Conservation (phyloP, 257 asterid genomes). For the Nicotiana undulata region DNA sequence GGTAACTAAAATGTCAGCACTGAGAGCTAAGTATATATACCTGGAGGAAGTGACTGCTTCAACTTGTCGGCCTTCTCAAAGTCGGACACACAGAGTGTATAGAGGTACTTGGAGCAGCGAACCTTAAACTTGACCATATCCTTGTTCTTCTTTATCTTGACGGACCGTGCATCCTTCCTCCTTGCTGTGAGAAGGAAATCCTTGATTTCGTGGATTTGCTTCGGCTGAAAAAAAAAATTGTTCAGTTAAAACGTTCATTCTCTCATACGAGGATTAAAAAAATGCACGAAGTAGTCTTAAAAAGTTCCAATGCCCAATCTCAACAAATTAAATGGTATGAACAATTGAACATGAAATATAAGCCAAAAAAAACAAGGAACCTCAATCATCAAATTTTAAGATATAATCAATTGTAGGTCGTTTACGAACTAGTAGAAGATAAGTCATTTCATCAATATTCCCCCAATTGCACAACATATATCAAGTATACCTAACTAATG, state of each 20-base stretch:
- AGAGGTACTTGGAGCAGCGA: constrained; percentile 27
- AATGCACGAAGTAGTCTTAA: neutral
- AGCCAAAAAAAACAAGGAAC: neutral
- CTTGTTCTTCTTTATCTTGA: constrained; percentile 30
- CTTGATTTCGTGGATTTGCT: constrained; percentile 28
- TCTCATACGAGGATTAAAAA: too few relatives aligned
- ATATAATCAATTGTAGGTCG: too few relatives aligned
- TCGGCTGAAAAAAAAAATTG: neutral
- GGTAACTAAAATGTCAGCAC: neutral
- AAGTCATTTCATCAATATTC: too few relatives aligned
- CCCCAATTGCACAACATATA: too few relatives aligned
- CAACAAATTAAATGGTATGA: neutral
- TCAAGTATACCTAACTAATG: too few relatives aligned
- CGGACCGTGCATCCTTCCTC: constrained; percentile 23
- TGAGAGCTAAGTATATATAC: neutral
- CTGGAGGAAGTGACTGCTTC: constrained; percentile 33
- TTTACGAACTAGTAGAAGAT: too few relatives aligned
- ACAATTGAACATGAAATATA: neutral
- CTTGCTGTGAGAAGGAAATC: constrained; percentile 31
- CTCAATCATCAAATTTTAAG: neutral
- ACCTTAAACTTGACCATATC: constrained; percentile 29
- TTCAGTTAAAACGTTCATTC: neutral
- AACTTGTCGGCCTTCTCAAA: constrained; percentile 30
- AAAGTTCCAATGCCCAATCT: neutral
- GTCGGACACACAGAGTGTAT: constrained; percentile 20